These are phyloP conservation scores for Cyathus striatus DNA, from an alignment of 768 basidiomycete species.

Conservation along the genomic window DNA sequence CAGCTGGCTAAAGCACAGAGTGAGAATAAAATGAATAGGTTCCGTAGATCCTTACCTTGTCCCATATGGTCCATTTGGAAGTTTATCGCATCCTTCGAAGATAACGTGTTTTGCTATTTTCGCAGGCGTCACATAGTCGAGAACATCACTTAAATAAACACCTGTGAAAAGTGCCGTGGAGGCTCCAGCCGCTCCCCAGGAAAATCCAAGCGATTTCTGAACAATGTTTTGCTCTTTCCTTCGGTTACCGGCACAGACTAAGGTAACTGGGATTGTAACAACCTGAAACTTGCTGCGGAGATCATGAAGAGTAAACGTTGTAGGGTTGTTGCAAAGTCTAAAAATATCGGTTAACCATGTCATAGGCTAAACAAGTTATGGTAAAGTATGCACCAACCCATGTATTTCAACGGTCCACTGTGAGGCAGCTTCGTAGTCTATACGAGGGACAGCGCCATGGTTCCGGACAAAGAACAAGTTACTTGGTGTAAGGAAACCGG, in stretches of 20 bases:
- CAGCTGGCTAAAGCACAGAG: conserved; percentile 21
- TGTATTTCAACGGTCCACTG: conserved; percentile 43
- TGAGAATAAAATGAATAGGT: background rate
- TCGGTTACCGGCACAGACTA: conserved; percentile 62
- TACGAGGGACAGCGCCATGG: conserved; percentile 52
- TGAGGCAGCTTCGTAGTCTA: conserved; percentile 26
- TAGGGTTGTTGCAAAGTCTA: conserved; percentile 27
- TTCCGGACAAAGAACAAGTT: conserved; percentile 57
- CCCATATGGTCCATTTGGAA: conserved; percentile 59
- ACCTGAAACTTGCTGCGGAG: conserved; percentile 40
- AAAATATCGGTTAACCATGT: background rate
- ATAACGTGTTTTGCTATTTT: conserved; percentile 42
- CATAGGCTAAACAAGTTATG: background rate
- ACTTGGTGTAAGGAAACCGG: conserved; percentile 53
- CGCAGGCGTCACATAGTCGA: conserved; percentile 38
- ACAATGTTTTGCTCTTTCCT: conserved; percentile 65
- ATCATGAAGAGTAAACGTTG: conserved; percentile 36
- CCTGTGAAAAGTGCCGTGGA: conserved; percentile 59
- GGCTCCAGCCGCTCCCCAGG: conserved; percentile 47
- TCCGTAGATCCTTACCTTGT: conserved; percentile 37
- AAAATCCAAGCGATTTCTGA: conserved; percentile 49
- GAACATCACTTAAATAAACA: conserved; percentile 49
- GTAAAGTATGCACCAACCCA: conserved; percentile 20
- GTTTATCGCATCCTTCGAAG: conserved; percentile 53
- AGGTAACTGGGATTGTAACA: conserved; percentile 55